Percentiles rank a stretch among this genome's conserved stretches.
Conservation (phyloP, 306 rosid species). For the Vigna angularis region DNA sequence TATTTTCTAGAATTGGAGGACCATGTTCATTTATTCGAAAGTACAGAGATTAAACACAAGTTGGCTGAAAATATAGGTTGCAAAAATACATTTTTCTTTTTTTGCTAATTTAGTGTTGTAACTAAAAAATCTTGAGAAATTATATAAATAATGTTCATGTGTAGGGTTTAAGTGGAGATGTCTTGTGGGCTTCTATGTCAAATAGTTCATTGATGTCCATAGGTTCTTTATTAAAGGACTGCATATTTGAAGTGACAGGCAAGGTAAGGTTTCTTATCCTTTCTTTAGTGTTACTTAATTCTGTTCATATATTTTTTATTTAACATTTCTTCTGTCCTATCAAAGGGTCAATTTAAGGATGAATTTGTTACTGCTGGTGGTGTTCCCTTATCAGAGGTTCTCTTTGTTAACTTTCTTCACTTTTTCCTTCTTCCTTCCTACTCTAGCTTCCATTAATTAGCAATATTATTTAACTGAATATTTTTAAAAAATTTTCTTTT, state of each 20-base stretch:
- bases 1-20: neutral
- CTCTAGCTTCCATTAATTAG: constrained; percentile 11
- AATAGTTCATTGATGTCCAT: constrained; percentile 72
- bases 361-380: constrained; percentile 99
- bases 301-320: constrained; percentile 20
- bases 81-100: no score
- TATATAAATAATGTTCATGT: constrained; percentile 27
- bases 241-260: constrained; percentile 69
- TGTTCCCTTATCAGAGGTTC: constrained; percentile 90
- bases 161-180: constrained; percentile 76
- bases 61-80: no score
- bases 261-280: constrained; percentile 59
- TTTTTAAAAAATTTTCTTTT: neutral
- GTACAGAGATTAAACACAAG: neutral
- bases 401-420: constrained; percentile 46
- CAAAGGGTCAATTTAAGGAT: constrained; percentile 92
- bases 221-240: constrained; percentile 75
- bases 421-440: constrained; percentile 17
- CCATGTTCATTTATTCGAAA: neutral
- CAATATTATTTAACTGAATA: constrained; percentile 21
- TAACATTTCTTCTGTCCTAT: constrained; percentile 32
- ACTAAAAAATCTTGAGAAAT: constrained; percentile 13
- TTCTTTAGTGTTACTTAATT: neutral
- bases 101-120: neutral
- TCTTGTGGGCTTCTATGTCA: constrained; percentile 86